Percentiles rank a stretch among this genome's conserved stretches.
Evolutionary conservation across 2,329 filamentous ascomycete genomes (phyloP).

Genomic region (Verticillium tricorpus): DNA sequence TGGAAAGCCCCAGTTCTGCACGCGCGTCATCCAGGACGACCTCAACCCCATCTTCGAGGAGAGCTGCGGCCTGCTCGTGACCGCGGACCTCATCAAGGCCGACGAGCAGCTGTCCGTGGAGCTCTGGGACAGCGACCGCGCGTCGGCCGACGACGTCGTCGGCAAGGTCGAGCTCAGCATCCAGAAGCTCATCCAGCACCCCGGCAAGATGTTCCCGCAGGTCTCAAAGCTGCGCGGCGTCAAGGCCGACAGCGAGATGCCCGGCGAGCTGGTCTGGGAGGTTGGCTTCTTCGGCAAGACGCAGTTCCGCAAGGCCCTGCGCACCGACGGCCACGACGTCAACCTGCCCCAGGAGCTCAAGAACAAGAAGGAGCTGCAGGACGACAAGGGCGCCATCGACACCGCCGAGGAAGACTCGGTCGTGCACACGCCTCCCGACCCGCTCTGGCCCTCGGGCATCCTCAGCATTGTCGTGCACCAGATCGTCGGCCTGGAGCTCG

Average conservation of each 20-base stretch:
- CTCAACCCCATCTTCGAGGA: slow-evolving; percentile 93
- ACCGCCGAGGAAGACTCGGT: slow-evolving; percentile 77
- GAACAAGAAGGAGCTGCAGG: slow-evolving; percentile 73
- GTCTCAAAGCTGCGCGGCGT: slow-evolving; percentile 78
- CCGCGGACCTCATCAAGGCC: slow-evolving; percentile 83
- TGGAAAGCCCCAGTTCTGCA: slow-evolving; percentile 96
- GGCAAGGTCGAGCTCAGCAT: slow-evolving; percentile 93
- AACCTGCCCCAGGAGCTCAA: slow-evolving; percentile 69
- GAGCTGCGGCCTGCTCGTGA: slow-evolving; percentile 78
- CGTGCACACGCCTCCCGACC: slow-evolving; percentile 85
- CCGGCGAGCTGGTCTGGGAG: slow-evolving; percentile 91
- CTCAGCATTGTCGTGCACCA: slow-evolving; percentile 86
- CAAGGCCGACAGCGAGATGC: slow-evolving; percentile 82
- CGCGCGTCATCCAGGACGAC: slow-evolving; percentile 90
- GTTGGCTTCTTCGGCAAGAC: slow-evolving; percentile 94
- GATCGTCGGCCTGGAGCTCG: slow-evolving; percentile 90
- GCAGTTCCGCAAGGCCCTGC: slow-evolving; percentile 75
- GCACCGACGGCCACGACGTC: slow-evolving; percentile 81
- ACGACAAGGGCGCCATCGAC: slow-evolving; percentile 77
- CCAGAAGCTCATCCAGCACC: slow-evolving; percentile 91
- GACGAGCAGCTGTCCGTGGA: slow-evolving; percentile 92
- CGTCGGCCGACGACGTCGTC: slow-evolving; percentile 89
- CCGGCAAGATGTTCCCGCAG: slow-evolving; percentile 88
- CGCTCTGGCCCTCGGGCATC: slow-evolving; percentile 91
- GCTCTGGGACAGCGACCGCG: slow-evolving; percentile 92